Evolutionary conservation across 345 rosid species (phyloP).

Genomic region (Stellera chamaejasme): DNA sequence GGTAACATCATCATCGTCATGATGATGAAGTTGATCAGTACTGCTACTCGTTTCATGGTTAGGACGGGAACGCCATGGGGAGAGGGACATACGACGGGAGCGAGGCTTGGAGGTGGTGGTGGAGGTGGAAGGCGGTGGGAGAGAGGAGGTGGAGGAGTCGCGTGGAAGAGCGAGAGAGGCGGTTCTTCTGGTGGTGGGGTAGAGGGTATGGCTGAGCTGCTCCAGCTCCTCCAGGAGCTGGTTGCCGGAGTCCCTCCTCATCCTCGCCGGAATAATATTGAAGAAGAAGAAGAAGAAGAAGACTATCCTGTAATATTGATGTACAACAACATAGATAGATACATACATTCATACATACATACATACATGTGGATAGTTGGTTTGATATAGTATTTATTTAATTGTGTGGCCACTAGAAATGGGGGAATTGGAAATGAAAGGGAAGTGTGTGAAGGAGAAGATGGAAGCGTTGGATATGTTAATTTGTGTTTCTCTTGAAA

Average conservation of each 20-base stretch:
- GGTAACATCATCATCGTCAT: conserved; percentile 7
- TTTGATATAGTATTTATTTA: conserved; percentile 16
- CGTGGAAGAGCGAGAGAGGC: conserved; percentile 84
- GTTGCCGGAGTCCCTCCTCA: conserved; percentile 49
- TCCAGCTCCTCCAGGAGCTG: conserved; percentile 84
- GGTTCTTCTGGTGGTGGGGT: conserved; percentile 57
- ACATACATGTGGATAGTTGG: neutral
- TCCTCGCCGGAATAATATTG: conserved; percentile 28
- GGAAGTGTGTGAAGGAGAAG: conserved; percentile 30
- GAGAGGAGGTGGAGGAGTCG: conserved; percentile 34
- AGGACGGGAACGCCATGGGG: conserved; percentile 83
- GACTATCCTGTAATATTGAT: neutral
- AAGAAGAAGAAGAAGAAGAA: neutral
- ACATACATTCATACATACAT: neutral
- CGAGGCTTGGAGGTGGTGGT: conserved; percentile 24
- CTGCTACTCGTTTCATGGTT: conserved; percentile 23
- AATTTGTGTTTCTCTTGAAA: no score
- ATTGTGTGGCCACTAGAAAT: conserved; percentile 11
- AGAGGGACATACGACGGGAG: conserved; percentile 71
- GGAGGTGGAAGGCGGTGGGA: conserved; percentile 18
- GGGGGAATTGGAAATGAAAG: conserved; percentile 6
- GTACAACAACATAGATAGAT: neutral
- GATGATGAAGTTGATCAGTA: neutral
- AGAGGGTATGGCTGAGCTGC: conserved; percentile 67
- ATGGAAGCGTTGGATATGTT: conserved; percentile 13